These are phyloP conservation scores for Avena atlantica DNA, from an alignment of 176 grass and related monocot genomes.

Conservation along the genomic window DNA sequence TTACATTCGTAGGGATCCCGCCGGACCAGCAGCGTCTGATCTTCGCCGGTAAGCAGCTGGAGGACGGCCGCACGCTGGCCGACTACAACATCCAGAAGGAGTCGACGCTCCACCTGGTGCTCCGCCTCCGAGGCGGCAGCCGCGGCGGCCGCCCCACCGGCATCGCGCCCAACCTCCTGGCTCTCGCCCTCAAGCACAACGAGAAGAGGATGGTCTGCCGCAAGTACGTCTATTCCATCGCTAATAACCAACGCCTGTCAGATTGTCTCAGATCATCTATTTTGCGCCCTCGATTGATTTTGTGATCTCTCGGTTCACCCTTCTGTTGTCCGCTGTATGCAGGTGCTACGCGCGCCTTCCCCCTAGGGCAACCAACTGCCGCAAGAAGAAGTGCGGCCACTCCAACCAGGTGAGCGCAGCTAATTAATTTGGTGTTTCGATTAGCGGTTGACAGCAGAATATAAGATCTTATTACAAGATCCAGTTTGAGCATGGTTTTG, in stretches of 20 bases:
- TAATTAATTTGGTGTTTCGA: neutral
- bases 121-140: constrained; percentile 78
- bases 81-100: constrained; percentile 99
- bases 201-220: constrained; percentile 3
- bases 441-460: neutral
- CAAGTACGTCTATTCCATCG: neutral
- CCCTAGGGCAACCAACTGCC: constrained; percentile 36
- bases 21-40: constrained; percentile 94
- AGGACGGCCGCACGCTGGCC: constrained; percentile 81
- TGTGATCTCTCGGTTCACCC: neutral
- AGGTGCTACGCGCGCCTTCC: constrained; percentile 44
- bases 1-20: constrained; percentile 53
- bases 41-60: constrained; percentile 93
- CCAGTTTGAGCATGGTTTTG: neutral
- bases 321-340: neutral
- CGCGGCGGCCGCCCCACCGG: neutral
- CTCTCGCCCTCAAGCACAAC: constrained; percentile 2
- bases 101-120: constrained; percentile 81
- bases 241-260: neutral
- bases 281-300: neutral
- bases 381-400: constrained; percentile 52
- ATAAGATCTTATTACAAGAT: neutral
- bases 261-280: neutral
- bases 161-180: neutral
- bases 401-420: constrained; percentile 13